These are phyloP conservation scores for Chimonanthus praecox DNA, from an alignment of 164 flowering plant genomes.

Conservation along the genomic window DNA sequence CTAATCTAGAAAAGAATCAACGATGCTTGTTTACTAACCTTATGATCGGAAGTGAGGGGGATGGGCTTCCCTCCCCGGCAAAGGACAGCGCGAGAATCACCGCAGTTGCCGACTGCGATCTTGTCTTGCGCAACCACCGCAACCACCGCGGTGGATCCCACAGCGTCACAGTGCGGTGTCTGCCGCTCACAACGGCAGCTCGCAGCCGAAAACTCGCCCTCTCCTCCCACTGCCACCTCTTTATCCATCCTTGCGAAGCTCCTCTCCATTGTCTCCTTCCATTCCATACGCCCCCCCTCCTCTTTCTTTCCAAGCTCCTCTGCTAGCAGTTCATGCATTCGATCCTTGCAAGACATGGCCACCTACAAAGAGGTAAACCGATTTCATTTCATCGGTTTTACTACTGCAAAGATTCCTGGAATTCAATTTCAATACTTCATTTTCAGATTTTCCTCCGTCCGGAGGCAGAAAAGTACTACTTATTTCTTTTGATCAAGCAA, in stretches of 20 bases:
- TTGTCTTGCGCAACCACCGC: slow-evolving; percentile 60
- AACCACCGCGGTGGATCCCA: slow-evolving; percentile 90
- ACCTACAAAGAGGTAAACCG: slow-evolving; percentile 36
- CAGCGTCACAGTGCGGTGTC: slow-evolving; percentile 77
- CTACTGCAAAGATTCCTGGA: too few relatives aligned
- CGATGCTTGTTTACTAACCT: slow-evolving; percentile 26
- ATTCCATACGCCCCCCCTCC: slow-evolving; percentile 14
- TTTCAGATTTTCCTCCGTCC: too few relatives aligned
- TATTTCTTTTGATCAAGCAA: too few relatives aligned
- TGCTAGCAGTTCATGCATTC: slow-evolving; percentile 61
- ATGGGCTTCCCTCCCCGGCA: slow-evolving; percentile 58
- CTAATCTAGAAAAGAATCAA: background rate
- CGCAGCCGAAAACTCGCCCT: slow-evolving; percentile 5
- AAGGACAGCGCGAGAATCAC: slow-evolving; percentile 87
- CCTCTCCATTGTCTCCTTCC: slow-evolving; percentile 46
- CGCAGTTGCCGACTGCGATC: slow-evolving; percentile 76
- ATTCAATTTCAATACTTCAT: too few relatives aligned
- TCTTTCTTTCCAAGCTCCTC: slow-evolving; percentile 43
- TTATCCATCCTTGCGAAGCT: slow-evolving; percentile 68
- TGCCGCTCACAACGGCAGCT: slow-evolving; percentile 75
- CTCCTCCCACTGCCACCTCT: slow-evolving; percentile 32
- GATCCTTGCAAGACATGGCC: slow-evolving; percentile 63
- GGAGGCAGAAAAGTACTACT: too few relatives aligned
- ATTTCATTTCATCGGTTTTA: too few relatives aligned
- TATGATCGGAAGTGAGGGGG: slow-evolving; percentile 64